Base-by-base conservation (phyloP, 163 green algal species). In the Chloromonas sp. region DNA sequence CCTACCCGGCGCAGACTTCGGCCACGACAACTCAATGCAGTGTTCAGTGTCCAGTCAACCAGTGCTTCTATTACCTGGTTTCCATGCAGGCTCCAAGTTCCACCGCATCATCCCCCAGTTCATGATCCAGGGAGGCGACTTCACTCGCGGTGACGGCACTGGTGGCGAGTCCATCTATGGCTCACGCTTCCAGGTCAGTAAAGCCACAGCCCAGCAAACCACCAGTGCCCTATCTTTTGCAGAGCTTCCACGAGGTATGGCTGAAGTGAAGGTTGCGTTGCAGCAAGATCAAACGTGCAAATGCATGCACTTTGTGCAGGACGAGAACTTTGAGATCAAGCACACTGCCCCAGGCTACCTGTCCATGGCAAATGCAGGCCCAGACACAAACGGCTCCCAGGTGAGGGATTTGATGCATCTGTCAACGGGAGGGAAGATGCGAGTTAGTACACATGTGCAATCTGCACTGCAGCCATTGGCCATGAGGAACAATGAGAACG, bases 351-450 rank as follows among this genome's bases (percentile, higher is more conserved):
- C 91, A 2, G 94, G 94, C 71, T 92, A 96, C 84, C 89, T 96
- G 60, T 95, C 90, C 76, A 98, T 98, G 95, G 96, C 96, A 62
- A 98, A 99, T 86, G 93, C 94, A 1, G 93, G 94, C 60, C 85
- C 85, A 8, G 84, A 95, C 91, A 95, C 92, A 71, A 95, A 96
- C 86, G 93, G 96, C 60, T 71, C 58, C 79, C 79, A 83, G 78
- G 78, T 82, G 14, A 80, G 14, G 2, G 36, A 36, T 36, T 36
- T 36, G 36, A 36, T 36, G 36, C 36, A 36, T 36, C 36, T 36
- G 36, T 36, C 36, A 36, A 36, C 36, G 36, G 36, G 36, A 36
- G 36, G 36, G 36, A 36, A 36, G 36, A 36, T 36, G 36, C 36
- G 36, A 36, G 36, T 36, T 36, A 36, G 36, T 36, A 36, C 36